phyloP scores from a whole-genome alignment of 2,329 filamentous ascomycete genomes.

The Microsporum audouinii region DNA sequence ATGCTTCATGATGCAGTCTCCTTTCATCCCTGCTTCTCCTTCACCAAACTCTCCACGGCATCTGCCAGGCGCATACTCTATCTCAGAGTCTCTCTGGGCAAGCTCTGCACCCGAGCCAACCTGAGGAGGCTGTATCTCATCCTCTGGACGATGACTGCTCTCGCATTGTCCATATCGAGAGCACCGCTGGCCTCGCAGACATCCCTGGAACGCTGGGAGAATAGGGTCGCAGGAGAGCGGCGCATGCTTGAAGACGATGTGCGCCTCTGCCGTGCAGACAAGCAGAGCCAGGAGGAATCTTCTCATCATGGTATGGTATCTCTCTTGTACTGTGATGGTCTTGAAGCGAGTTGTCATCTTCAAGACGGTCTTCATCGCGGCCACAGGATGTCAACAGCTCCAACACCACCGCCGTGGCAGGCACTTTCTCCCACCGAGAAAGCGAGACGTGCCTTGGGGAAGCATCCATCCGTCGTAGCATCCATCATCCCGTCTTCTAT shows the following conservation, averaged over 20 bases:
- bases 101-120: neutral
- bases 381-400: neutral
- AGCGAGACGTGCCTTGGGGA: neutral
- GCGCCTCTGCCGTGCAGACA: neutral
- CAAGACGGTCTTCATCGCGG: neutral
- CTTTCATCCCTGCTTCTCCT: neutral
- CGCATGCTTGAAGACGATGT: conserved; percentile 12
- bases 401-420: neutral
- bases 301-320: neutral
- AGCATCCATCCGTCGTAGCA: neutral
- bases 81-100: neutral
- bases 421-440: neutral
- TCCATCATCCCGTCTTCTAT: neutral
- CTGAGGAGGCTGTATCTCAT: neutral
- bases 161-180: conserved; percentile 6
- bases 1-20: neutral
- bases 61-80: neutral
- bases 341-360: neutral
- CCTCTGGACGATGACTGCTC: neutral
- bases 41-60: neutral
- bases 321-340: neutral
- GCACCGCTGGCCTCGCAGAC: conserved; percentile 11
- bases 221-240: conserved; percentile 8
- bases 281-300: neutral
- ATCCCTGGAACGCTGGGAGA: neutral